These are phyloP conservation scores for Przewalskia tangutica DNA, from an alignment of 257 asterid species.

Conservation along the genomic window DNA sequence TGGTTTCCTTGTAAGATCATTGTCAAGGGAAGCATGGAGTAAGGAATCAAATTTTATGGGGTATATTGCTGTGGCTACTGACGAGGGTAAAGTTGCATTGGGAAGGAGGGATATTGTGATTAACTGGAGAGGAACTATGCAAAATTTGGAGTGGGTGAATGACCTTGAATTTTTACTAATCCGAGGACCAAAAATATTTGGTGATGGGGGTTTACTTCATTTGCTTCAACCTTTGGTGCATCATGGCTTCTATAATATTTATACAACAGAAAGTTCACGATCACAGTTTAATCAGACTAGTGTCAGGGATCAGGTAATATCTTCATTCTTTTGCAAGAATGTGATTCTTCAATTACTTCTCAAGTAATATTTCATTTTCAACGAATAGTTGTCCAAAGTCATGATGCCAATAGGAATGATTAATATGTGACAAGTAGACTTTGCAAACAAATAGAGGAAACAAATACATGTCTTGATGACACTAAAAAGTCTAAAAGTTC, in stretches of 20 bases:
- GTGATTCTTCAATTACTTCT: background rate
- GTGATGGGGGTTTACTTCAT: slow-evolving; percentile 11
- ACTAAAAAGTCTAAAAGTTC: background rate
- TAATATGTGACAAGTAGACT: background rate
- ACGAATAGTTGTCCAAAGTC: background rate
- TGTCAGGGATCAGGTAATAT: slow-evolving; percentile 59
- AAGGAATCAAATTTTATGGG: slow-evolving; percentile 36
- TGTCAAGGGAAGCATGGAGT: slow-evolving; percentile 70
- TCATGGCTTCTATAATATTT: slow-evolving; percentile 62
- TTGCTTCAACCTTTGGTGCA: slow-evolving; percentile 30
- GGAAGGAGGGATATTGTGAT: slow-evolving; percentile 77
- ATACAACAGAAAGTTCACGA: slow-evolving; percentile 49
- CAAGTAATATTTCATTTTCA: background rate
- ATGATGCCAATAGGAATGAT: background rate
- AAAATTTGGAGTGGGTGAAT: slow-evolving; percentile 54
- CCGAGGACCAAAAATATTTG: slow-evolving; percentile 47
- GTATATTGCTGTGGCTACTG: slow-evolving; percentile 55
- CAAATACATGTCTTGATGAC: background rate
- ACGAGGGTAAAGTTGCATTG: slow-evolving; percentile 44
- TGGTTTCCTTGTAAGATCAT: slow-evolving; percentile 44
- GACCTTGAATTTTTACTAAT: slow-evolving; percentile 44
- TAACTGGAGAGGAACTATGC: slow-evolving; percentile 73
- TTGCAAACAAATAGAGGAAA: background rate
- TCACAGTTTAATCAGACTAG: slow-evolving; percentile 53
- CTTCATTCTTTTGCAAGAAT: background rate